phyloP scores from a whole-genome alignment of 176 grass and related monocot species.

The Oryza brachyantha region DNA sequence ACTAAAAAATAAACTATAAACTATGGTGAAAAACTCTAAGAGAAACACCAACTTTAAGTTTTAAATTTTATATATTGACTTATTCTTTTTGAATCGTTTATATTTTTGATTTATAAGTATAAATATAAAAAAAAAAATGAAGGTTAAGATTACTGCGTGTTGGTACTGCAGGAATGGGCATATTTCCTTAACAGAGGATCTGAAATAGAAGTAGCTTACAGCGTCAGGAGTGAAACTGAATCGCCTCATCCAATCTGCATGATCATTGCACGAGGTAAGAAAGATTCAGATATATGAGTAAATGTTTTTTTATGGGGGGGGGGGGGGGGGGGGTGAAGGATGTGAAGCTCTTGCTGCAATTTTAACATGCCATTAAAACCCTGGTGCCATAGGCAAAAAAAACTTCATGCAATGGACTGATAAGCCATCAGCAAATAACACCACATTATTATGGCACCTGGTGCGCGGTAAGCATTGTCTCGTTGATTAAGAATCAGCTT shows the following conservation, averaged over 20 bases:
- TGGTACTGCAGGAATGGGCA: slow-evolving; percentile 53
- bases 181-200: slow-evolving; percentile 67
- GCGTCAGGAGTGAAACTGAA: slow-evolving; percentile 27
- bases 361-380: background rate
- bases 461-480: slow-evolving; percentile 34
- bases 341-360: background rate
- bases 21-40: too few species aligned
- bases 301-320: too few species aligned
- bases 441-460: slow-evolving; percentile 41
- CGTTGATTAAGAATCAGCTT: background rate
- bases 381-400: slow-evolving; percentile 41
- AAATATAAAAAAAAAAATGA: too few species aligned
- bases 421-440: slow-evolving; percentile 50
- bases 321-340: too few species aligned
- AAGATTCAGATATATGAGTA: background rate
- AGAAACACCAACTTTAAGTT: too few species aligned
- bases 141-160: too few species aligned
- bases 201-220: slow-evolving; percentile 42
- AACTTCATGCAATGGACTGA: slow-evolving; percentile 44
- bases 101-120: too few species aligned
- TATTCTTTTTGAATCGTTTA: too few species aligned
- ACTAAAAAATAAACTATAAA: too few species aligned
- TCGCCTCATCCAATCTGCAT: slow-evolving; percentile 40
- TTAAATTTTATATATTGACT: too few species aligned
- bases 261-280: slow-evolving; percentile 53